Evolutionary conservation across 176 grass and related monocot species (phyloP).

Genomic region (Tillandsia leiboldiana): DNA sequence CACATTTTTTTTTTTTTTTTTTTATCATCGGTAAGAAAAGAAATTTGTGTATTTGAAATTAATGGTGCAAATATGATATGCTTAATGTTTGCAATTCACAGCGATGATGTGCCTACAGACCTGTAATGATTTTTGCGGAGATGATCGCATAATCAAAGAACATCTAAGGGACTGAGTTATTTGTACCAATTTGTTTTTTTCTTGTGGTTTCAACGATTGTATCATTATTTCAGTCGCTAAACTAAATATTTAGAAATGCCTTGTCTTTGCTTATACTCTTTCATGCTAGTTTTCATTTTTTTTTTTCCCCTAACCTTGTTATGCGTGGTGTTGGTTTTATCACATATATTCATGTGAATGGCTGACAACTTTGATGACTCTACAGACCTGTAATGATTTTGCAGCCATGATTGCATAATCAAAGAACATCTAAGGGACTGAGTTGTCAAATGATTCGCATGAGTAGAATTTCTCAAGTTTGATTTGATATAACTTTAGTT

Average conservation of each 20-base stretch:
- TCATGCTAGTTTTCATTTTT: too few relatives aligned
- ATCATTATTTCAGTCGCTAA: too few relatives aligned
- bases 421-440: conserved; percentile 14
- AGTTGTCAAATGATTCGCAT: conserved; percentile 4
- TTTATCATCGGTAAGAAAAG: not conserved
- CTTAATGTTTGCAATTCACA: not conserved
- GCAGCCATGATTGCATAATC: conserved; percentile 1
- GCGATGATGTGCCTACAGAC: conserved; percentile 30
- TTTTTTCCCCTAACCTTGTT: not conserved
- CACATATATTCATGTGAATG: not conserved
- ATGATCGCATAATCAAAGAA: conserved; percentile 10
- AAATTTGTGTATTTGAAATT: too few relatives aligned
- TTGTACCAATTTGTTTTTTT: too few relatives aligned
- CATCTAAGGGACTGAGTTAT: conserved; percentile 39
- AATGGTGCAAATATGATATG: too few relatives aligned
- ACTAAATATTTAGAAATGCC: too few relatives aligned
- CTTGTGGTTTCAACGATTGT: too few relatives aligned
- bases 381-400: conserved; percentile 6
- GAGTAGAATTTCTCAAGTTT: not conserved
- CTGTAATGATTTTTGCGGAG: conserved; percentile 10
- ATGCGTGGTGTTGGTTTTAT: too few relatives aligned
- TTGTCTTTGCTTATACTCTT: too few relatives aligned
- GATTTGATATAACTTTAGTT: not conserved
- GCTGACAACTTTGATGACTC: not conserved
- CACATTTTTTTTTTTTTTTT: not conserved